phyloP scores from a whole-genome alignment of 176 grass and related monocot genomes.

The Carex scoparia region DNA sequence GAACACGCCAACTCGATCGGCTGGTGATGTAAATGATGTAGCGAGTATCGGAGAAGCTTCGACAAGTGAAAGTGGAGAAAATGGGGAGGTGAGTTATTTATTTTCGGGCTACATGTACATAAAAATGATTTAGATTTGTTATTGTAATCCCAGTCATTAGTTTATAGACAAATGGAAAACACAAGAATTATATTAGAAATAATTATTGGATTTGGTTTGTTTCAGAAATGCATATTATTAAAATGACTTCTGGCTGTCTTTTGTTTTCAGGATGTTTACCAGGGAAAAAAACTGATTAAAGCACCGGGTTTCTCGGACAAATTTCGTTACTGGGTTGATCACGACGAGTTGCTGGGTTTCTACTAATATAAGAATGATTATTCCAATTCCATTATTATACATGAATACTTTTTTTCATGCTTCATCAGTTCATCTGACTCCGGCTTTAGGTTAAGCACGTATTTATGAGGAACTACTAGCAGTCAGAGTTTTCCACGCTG shows the following conservation, averaged over 20 bases:
- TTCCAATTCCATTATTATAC: slow-evolving; percentile 21
- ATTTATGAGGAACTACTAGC: slow-evolving; percentile 23
- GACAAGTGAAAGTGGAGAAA: not conserved
- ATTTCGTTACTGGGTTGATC: slow-evolving; percentile 54
- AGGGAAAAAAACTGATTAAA: slow-evolving; percentile 25
- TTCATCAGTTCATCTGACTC: slow-evolving; percentile 28
- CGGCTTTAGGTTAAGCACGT: not conserved
- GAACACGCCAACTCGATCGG: slow-evolving; percentile 7
- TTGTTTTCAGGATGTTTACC: slow-evolving; percentile 41
- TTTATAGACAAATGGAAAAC: not conserved
- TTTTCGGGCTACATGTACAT: not conserved
- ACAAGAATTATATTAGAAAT: not conserved
- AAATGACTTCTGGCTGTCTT: slow-evolving; percentile 8
- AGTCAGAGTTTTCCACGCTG: slow-evolving; percentile 3
- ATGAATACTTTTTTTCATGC: slow-evolving; percentile 14
- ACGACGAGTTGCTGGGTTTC: slow-evolving; percentile 50
- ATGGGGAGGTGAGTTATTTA: not conserved
- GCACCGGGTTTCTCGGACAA: slow-evolving; percentile 39
- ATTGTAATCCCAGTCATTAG: slow-evolving; percentile 24
- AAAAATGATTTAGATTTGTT: slow-evolving; percentile 31
- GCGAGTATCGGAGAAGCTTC: not conserved
- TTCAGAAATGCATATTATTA: not conserved
- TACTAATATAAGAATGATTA: slow-evolving; percentile 41
- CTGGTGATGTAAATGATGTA: slow-evolving; percentile 17
- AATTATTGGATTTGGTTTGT: not conserved